phyloP scores from a whole-genome alignment of 768 basidiomycete genomes.

The Rubroboletus satanas region DNA sequence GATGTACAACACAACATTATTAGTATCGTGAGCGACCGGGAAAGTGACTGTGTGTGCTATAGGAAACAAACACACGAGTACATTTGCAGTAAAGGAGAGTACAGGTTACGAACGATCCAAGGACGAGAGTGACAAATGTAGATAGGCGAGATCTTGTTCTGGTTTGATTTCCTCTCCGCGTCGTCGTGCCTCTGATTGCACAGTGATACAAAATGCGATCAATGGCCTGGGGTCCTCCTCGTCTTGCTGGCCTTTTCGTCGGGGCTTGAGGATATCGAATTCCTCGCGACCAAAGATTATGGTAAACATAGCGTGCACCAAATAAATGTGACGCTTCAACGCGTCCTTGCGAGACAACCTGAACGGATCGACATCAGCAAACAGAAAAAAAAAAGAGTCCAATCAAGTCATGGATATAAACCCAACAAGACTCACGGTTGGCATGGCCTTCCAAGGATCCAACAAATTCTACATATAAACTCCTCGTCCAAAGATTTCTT shows the following conservation, averaged over 20 bases:
- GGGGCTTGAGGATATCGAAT: not conserved
- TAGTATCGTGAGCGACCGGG: not conserved
- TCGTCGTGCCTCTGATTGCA: not conserved
- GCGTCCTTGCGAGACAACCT: constrained; percentile 8
- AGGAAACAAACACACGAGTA: not conserved
- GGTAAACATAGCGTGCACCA: not conserved
- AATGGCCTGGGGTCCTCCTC: not conserved
- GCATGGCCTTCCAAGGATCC: not conserved
- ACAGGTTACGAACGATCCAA: not conserved
- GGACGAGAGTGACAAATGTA: not conserved
- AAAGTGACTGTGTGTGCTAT: no score
- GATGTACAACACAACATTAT: no score
- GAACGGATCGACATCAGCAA: not conserved
- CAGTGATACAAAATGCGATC: not conserved
- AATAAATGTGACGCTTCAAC: constrained; percentile 2
- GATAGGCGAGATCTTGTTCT: not conserved
- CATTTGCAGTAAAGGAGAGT: not conserved
- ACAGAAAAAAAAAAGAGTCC: not conserved
- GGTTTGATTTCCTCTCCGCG: not conserved
- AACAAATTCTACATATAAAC: not conserved
- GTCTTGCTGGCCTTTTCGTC: not conserved
- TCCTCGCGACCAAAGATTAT: not conserved
- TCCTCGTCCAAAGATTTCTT: not conserved
- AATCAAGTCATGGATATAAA: no score
- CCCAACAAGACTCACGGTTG: not conserved